Conservation (phyloP, 2,329 filamentous ascomycete genomes). For the Claviceps sp. region DNA sequence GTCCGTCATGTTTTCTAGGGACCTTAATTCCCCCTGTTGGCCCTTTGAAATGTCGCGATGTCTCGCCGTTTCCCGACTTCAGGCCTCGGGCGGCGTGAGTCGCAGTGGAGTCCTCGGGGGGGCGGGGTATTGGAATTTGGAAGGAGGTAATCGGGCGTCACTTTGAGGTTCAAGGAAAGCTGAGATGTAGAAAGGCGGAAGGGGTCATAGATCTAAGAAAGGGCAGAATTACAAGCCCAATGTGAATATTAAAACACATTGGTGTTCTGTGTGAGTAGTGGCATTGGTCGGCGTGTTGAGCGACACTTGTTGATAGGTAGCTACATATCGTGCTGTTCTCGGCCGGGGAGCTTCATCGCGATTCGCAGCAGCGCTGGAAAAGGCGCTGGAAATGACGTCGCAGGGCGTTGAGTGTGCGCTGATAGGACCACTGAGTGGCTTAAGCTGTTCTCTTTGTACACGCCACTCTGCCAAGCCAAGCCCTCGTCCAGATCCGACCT, state of each 20-base stretch:
- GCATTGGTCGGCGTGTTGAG: background rate
- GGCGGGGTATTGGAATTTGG: background rate
- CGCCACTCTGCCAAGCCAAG: no score
- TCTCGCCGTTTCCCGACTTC: background rate
- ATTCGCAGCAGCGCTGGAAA: background rate
- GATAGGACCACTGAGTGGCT: background rate
- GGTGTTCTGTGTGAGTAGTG: background rate
- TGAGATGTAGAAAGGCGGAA: background rate
- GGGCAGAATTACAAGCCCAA: background rate
- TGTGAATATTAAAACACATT: background rate
- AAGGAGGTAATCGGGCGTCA: background rate
- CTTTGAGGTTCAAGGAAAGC: background rate
- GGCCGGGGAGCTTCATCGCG: constrained; percentile 1
- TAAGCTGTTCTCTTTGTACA: no score
- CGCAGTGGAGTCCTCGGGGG: background rate
- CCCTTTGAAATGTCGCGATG: background rate
- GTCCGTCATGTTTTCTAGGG: constrained; percentile 3
- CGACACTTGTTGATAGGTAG: background rate
- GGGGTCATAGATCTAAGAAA: background rate
- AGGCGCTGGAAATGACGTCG: constrained; percentile 3
- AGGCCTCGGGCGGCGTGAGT: background rate
- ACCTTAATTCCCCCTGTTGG: background rate
- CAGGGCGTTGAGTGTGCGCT: background rate
- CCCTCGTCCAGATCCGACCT: no score
- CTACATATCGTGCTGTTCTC: background rate